Percentiles rank a stretch among this genome's conserved stretches.
Conservation (phyloP, 2,329 filamentous ascomycete species). For the Cladophialophora carrionii region DNA sequence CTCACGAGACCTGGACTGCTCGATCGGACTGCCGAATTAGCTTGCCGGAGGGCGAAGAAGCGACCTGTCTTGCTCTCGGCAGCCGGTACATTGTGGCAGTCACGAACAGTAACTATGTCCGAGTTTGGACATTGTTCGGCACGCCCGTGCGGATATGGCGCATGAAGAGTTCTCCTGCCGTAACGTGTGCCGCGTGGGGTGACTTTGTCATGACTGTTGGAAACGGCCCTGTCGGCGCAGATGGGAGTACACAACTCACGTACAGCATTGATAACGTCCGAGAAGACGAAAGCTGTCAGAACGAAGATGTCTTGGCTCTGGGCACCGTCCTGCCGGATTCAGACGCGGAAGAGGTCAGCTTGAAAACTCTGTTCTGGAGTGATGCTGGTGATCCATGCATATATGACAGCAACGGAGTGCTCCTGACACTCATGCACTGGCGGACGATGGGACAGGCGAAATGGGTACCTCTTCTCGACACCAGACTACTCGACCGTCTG, state of each 20-base stretch:
- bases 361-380: slow-evolving; percentile 89
- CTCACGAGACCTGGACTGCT: slow-evolving; percentile 94
- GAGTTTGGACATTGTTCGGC: slow-evolving; percentile 90
- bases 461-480: slow-evolving; percentile 93
- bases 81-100: slow-evolving; percentile 89
- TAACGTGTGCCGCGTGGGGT: slow-evolving; percentile 90
- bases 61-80: slow-evolving; percentile 86
- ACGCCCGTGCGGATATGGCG: slow-evolving; percentile 86
- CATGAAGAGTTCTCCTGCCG: slow-evolving; percentile 85
- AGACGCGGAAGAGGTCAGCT: slow-evolving; percentile 61
- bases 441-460: slow-evolving; percentile 78
- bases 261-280: slow-evolving; percentile 97
- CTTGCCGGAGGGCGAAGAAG: slow-evolving; percentile 82
- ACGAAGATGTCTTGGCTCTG: slow-evolving; percentile 86
- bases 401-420: slow-evolving; percentile 88
- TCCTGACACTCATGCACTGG: slow-evolving; percentile 90
- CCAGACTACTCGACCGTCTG: slow-evolving; percentile 77
- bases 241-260: slow-evolving; percentile 75
- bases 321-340: slow-evolving; percentile 46
- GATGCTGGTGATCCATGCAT: slow-evolving; percentile 94
- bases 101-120: slow-evolving; percentile 83
- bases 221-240: slow-evolving; percentile 80
- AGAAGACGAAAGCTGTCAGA: slow-evolving; percentile 90
- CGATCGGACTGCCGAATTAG: slow-evolving; percentile 87
- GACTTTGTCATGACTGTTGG: slow-evolving; percentile 97